Evolutionary conservation across 805 yeast genomes (phyloP).

Genomic region (Starmerella vitae): DNA sequence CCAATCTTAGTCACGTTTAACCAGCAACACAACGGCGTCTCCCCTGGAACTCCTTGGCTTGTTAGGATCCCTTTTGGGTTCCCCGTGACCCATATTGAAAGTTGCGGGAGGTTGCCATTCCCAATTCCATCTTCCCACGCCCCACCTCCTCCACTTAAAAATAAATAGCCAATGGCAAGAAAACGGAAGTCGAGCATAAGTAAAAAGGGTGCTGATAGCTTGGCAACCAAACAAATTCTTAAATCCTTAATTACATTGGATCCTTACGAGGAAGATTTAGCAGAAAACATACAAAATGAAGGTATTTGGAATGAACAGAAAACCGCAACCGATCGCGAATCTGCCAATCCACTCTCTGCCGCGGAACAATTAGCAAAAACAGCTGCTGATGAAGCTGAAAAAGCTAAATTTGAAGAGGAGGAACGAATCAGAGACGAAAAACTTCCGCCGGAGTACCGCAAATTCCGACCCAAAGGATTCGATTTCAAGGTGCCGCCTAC

Average conservation of each 20-base stretch:
- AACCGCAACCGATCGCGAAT: neutral
- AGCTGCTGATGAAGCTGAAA: conserved; percentile 16
- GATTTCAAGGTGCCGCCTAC: conserved; percentile 68
- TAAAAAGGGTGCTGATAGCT: neutral
- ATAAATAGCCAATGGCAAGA: too few relatives aligned
- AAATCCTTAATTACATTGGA: conserved; percentile 19
- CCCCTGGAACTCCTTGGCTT: too few relatives aligned
- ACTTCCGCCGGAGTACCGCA: conserved; percentile 56
- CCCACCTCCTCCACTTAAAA: too few relatives aligned
- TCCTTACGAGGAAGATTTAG: conserved; percentile 19
- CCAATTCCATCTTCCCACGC: too few relatives aligned
- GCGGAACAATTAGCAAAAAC: neutral
- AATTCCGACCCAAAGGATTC: conserved; percentile 69
- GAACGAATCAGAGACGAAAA: conserved; percentile 52
- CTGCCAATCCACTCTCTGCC: neutral
- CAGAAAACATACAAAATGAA: conserved; percentile 19
- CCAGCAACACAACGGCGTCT: too few relatives aligned
- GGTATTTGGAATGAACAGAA: conserved; percentile 16
- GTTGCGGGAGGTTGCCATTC: too few relatives aligned
- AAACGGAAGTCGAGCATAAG: neutral
- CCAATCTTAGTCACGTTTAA: too few relatives aligned
- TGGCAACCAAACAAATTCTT: conserved; percentile 15
- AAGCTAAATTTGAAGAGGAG: conserved; percentile 29
- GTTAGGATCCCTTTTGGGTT: too few relatives aligned
- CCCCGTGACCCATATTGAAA: too few relatives aligned